Conservation (phyloP, 139 green algal genomes). For the Nannochloris sp. region DNA sequence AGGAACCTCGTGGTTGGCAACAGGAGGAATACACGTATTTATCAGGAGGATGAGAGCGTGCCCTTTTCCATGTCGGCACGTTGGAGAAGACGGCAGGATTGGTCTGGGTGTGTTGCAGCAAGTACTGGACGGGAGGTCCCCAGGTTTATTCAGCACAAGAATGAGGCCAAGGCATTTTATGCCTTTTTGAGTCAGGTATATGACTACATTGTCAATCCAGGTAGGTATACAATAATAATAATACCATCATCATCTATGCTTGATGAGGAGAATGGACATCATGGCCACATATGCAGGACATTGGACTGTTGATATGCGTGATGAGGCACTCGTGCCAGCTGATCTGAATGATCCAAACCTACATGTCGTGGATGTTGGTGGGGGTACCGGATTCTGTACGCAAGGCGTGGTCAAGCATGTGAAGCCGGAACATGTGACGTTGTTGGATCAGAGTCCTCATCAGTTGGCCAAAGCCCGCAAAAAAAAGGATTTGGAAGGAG, state of each 20-base stretch:
- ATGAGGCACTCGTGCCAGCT: slow-evolving; percentile 71
- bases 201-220: slow-evolving; percentile 77
- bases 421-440: slow-evolving; percentile 71
- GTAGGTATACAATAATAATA: not conserved
- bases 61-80: too few species aligned
- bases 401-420: slow-evolving; percentile 63
- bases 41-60: too few species aligned
- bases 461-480: slow-evolving; percentile 82
- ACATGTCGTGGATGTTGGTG: slow-evolving; percentile 88
- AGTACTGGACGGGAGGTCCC: not conserved
- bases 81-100: too few species aligned
- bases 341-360: slow-evolving; percentile 62
- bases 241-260: not conserved
- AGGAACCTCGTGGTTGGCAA: too few species aligned
- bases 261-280: too few species aligned
- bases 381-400: slow-evolving; percentile 90
- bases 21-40: too few species aligned
- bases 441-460: slow-evolving; percentile 90
- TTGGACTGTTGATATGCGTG: slow-evolving; percentile 90
- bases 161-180: slow-evolving; percentile 88
- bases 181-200: slow-evolving; percentile 80
- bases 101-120: too few species aligned
- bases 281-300: slow-evolving; percentile 44
- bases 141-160: slow-evolving; percentile 85
- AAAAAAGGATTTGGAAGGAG: slow-evolving; percentile 75